phyloP scores from a whole-genome alignment of 2,329 filamentous ascomycete genomes.

The Coniochaeta sp. region DNA sequence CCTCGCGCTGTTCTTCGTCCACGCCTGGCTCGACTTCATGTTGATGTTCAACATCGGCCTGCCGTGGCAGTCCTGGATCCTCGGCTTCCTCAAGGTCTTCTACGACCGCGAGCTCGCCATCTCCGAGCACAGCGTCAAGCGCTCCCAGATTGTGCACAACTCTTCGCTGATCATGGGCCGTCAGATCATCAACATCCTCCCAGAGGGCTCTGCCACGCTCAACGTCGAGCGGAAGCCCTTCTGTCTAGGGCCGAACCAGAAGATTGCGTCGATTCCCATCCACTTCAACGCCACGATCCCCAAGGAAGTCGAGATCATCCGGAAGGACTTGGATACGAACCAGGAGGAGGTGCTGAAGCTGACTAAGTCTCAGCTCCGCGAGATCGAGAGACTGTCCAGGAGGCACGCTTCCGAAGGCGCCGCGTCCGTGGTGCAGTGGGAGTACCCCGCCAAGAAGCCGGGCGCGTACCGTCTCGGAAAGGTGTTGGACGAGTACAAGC shows the following conservation, averaged over 20 bases:
- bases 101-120: constrained; percentile 92
- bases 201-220: constrained; percentile 85
- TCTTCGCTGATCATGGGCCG: constrained; percentile 89
- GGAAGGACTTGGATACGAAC: constrained; percentile 76
- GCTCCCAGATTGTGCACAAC: constrained; percentile 82
- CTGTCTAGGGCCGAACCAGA: constrained; percentile 63
- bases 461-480: constrained; percentile 80
- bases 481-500: constrained; percentile 87
- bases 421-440: constrained; percentile 57
- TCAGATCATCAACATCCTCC: constrained; percentile 95
- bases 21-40: constrained; percentile 71
- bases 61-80: constrained; percentile 66
- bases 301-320: constrained; percentile 79
- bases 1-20: constrained; percentile 61
- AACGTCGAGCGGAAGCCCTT: constrained; percentile 78
- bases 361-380: constrained; percentile 64
- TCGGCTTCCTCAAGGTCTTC: constrained; percentile 68
- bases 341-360: constrained; percentile 75
- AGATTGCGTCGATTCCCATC: constrained; percentile 65
- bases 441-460: constrained; percentile 73
- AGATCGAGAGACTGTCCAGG: constrained; percentile 61
- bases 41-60: constrained; percentile 89
- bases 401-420: constrained; percentile 58
- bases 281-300: constrained; percentile 91
- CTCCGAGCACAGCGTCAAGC: constrained; percentile 87